These are phyloP conservation scores for Leccinum pseudoinsigne DNA, from an alignment of 1,284 basidiomycete species.

Conservation along the genomic window DNA sequence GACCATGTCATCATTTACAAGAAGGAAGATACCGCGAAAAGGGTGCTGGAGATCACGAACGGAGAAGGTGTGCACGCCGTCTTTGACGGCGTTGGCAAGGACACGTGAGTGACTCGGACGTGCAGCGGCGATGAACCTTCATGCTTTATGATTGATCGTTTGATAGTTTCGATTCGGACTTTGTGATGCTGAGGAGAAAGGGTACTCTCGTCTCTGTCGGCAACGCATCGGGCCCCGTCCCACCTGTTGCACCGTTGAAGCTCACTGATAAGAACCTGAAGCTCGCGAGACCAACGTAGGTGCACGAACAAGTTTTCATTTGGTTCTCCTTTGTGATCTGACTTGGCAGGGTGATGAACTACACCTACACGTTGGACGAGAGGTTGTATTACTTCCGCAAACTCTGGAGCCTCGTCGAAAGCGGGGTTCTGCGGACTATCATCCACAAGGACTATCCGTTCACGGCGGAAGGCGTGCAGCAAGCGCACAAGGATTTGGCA, in stretches of 20 bases:
- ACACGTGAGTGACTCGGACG: constrained; percentile 58
- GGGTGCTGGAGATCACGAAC: constrained; percentile 78
- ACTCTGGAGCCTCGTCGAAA: constrained; percentile 64
- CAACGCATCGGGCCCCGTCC: constrained; percentile 85
- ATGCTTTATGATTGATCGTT: neutral
- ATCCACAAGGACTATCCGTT: constrained; percentile 84
- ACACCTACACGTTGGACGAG: constrained; percentile 37
- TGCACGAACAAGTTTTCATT: constrained; percentile 12
- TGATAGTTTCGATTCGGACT: constrained; percentile 77
- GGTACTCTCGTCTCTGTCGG: constrained; percentile 89
- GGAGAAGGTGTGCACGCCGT: constrained; percentile 86
- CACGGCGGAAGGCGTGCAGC: constrained; percentile 74
- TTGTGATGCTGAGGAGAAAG: constrained; percentile 78
- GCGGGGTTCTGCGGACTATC: constrained; percentile 67
- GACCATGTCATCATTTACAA: constrained; percentile 87
- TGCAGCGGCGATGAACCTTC: neutral
- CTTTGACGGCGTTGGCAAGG: constrained; percentile 94
- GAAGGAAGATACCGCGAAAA: constrained; percentile 65
- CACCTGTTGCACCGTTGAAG: constrained; percentile 73
- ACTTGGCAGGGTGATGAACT: constrained; percentile 55
- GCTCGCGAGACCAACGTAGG: constrained; percentile 73
- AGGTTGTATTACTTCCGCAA: constrained; percentile 49
- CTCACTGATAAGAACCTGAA: constrained; percentile 85
- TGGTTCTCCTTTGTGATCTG: neutral
- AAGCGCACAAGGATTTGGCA: constrained; percentile 81